Conservation (phyloP, 2,329 filamentous ascomycete genomes). For the Penicillium sclerotigenum region DNA sequence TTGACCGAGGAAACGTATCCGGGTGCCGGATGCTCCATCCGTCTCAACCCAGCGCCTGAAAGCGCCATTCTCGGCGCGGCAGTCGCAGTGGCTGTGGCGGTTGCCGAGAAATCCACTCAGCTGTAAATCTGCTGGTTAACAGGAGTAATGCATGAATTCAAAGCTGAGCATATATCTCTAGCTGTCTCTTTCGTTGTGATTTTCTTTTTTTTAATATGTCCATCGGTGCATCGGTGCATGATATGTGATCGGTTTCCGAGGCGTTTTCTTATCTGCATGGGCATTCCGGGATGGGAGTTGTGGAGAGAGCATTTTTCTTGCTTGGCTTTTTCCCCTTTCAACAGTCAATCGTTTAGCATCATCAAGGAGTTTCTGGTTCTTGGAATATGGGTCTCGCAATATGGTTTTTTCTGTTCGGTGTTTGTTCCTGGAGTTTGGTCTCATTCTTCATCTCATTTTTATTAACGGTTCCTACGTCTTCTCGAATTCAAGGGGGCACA, state of each 20-base stretch:
- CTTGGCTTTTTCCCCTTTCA: neutral
- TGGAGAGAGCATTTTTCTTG: neutral
- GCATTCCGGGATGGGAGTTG: neutral
- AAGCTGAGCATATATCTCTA: constrained; percentile 11
- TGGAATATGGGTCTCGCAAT: constrained; percentile 8
- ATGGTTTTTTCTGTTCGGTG: neutral
- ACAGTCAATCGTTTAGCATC: constrained; percentile 11
- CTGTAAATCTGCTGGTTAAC: neutral
- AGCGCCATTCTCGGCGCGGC: constrained; percentile 48
- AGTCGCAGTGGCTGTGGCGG: constrained; percentile 47
- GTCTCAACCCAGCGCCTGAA: constrained; percentile 43
- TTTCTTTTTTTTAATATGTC: constrained; percentile 8
- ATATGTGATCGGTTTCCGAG: neutral
- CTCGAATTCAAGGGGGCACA: constrained; percentile 3
- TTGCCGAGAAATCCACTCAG: constrained; percentile 27
- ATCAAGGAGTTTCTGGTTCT: constrained; percentile 14
- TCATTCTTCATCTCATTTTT: neutral
- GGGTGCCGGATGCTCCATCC: constrained; percentile 29
- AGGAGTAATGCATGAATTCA: constrained; percentile 11
- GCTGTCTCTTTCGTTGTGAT: constrained; percentile 16
- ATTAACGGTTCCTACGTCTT: constrained; percentile 1
- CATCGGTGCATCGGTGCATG: constrained; percentile 17
- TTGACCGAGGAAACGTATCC: constrained; percentile 34
- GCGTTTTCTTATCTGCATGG: constrained; percentile 4
- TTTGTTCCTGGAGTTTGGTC: constrained; percentile 11